Evolutionary conservation across 139 green algal species (phyloP), one percentile per base, ranked within the genome.

Genomic region (Trebouxia sp.): DNA sequence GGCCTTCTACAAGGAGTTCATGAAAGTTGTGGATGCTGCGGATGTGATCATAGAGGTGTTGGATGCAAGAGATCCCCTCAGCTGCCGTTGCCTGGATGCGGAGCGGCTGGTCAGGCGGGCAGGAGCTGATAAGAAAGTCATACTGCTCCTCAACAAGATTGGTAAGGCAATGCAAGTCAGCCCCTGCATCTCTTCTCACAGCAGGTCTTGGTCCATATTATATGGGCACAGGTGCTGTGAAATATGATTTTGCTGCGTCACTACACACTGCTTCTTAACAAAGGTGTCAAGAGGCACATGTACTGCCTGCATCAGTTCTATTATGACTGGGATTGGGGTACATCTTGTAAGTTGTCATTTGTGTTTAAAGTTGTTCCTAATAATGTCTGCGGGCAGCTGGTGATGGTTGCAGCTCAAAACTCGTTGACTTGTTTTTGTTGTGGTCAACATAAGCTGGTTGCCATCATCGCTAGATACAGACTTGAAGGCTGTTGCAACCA

Each of bases 81-180:
- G 88, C 9, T 97, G 93, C 87, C 92, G 97, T 51, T 99, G 94
- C 90, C 39, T 72, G 5, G 95, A 99, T 47, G 91, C 99, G 20
- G 97, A 99, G 89, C 88, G 90, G 22, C 96, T 96, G 80, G 88
- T 99, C 26, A 86, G 92, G 9, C 74, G 76, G 6, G 83, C 85
- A 8, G 90, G 93, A 81, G 88, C 95, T 37, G 89, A 93, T 83
- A 99, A 99, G 84, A 91, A 91, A 45, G 88, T 99, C 81, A 90
- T 99, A 53, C 90, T 99, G 69, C 88, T 99, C 79, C 90, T 99
- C 28, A 99, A 99, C 92, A 99, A 99, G 83, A 97, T 99, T 65
- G 93, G 91, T 95, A 80, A 62, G 89, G 30, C 17, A 45, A 22
- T 17, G 26, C 28, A 35, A 70, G 8, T 45, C 45, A 32, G 26